Evolutionary conservation across 805 yeast species (phyloP).

Genomic region (Saccharomycopsis babjevae): DNA sequence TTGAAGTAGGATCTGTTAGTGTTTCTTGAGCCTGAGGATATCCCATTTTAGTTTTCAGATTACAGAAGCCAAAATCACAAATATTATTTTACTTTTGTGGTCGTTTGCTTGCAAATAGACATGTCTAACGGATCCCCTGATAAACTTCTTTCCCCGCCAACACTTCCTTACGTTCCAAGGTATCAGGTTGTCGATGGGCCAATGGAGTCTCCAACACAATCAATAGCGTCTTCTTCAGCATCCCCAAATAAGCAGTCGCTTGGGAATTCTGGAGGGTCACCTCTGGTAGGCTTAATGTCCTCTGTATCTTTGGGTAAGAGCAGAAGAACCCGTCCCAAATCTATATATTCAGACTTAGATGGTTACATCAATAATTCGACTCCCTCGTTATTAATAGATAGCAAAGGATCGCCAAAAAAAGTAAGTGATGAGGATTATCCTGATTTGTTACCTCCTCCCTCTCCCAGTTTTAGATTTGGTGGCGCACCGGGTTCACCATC

Average conservation of each 20-base stretch:
- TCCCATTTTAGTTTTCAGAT: no score
- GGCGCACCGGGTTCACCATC: slow-evolving; percentile 17
- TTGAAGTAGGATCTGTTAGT: no score
- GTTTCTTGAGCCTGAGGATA: no score
- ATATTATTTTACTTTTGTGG: no score
- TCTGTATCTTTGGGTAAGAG: neutral
- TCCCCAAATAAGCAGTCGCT: neutral
- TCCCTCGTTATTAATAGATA: slow-evolving; percentile 8
- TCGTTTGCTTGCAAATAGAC: neutral
- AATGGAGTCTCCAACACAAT: neutral
- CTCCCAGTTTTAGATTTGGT: slow-evolving; percentile 2
- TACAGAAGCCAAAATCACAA: neutral
- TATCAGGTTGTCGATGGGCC: neutral
- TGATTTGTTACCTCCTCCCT: slow-evolving; percentile 6
- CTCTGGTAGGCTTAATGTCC: neutral
- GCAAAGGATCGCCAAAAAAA: slow-evolving; percentile 9
- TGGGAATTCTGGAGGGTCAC: neutral
- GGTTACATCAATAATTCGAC: slow-evolving; percentile 13
- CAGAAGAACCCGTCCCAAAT: slow-evolving; percentile 14
- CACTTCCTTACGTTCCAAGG: neutral
- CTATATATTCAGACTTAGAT: slow-evolving; percentile 17
- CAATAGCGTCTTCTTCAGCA: neutral
- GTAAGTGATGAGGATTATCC: neutral
- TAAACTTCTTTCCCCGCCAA: neutral
- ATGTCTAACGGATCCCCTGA: neutral